Percentiles rank a stretch among this genome's conserved stretches.
These are phyloP conservation scores for Beauveria scarabaeidicola DNA, from an alignment of 2,329 filamentous ascomycete genomes.

Conservation along the genomic window DNA sequence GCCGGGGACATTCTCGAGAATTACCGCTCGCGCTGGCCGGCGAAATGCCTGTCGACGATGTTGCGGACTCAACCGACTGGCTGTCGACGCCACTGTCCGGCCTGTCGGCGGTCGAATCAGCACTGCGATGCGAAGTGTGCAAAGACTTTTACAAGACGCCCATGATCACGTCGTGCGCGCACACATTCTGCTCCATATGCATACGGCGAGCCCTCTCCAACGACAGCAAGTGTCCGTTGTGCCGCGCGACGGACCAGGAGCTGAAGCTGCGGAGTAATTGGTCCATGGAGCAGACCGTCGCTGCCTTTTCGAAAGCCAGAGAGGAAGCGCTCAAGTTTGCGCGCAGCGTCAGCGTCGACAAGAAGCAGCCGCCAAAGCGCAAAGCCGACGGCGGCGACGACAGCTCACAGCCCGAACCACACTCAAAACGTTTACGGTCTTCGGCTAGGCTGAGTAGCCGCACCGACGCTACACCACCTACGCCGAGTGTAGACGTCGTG, in stretches of 20 bases:
- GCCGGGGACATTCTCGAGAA: background rate
- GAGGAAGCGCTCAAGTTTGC: conserved; percentile 57
- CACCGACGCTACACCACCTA: conserved; percentile 25
- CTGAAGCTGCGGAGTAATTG: conserved; percentile 77
- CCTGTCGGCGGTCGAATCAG: conserved; percentile 67
- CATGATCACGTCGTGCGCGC: conserved; percentile 88
- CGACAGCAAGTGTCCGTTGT: conserved; percentile 83
- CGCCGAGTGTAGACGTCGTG: conserved; percentile 15
- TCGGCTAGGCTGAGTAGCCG: conserved; percentile 40
- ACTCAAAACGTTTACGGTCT: conserved; percentile 43
- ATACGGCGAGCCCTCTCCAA: conserved; percentile 77
- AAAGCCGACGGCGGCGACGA: conserved; percentile 32
- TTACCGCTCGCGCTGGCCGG: background rate
- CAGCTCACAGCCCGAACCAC: conserved; percentile 21
- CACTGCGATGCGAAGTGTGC: conserved; percentile 91
- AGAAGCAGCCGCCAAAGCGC: conserved; percentile 38
- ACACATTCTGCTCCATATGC: conserved; percentile 95
- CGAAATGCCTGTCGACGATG: conserved; percentile 27
- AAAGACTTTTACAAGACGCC: conserved; percentile 95
- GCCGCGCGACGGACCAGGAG: conserved; percentile 71
- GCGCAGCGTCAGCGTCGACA: conserved; percentile 21
- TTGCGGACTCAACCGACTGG: conserved; percentile 83
- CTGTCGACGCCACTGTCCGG: conserved; percentile 57
- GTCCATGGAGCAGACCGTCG: conserved; percentile 75
- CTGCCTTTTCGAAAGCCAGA: conserved; percentile 63